These are phyloP conservation scores for Boletus insuetus DNA, from an alignment of 768 basidiomycete species.

Conservation along the genomic window DNA sequence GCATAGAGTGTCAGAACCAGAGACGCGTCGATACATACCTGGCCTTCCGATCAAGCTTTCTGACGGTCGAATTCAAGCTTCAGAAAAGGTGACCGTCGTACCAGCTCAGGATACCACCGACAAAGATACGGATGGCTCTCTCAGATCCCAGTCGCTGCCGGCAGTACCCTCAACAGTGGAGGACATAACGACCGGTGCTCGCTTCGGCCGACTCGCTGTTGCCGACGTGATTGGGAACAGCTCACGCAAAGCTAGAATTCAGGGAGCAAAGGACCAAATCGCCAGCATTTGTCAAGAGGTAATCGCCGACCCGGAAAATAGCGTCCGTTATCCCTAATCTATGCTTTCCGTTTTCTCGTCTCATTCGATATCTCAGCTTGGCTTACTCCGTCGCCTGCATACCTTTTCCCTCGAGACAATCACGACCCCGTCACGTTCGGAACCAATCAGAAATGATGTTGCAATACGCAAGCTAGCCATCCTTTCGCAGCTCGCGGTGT, in stretches of 20 bases:
- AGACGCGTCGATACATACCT: slow-evolving; percentile 50
- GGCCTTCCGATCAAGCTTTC: slow-evolving; percentile 85
- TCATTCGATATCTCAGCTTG: slow-evolving; percentile 53
- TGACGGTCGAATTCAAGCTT: slow-evolving; percentile 71
- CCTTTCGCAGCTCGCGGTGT: slow-evolving; percentile 88
- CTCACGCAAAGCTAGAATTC: slow-evolving; percentile 64
- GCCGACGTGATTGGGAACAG: slow-evolving; percentile 64
- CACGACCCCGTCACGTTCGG: slow-evolving; percentile 61
- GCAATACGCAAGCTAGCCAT: slow-evolving; percentile 86
- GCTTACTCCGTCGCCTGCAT: slow-evolving; percentile 83
- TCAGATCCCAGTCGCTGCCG: slow-evolving; percentile 30
- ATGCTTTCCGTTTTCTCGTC: slow-evolving; percentile 3
- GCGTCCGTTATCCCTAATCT: slow-evolving; percentile 50
- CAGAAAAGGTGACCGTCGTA: slow-evolving; percentile 34
- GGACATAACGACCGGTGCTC: slow-evolving; percentile 78
- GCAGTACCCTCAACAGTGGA: slow-evolving; percentile 42
- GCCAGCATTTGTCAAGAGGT: slow-evolving; percentile 93
- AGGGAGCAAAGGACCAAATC: slow-evolving; percentile 89
- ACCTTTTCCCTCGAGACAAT: slow-evolving; percentile 84
- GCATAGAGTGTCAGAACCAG: slow-evolving; percentile 42
- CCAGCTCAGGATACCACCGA: slow-evolving; percentile 22
- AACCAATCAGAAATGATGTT: slow-evolving; percentile 73
- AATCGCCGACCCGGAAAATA: slow-evolving; percentile 91
- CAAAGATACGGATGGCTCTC: slow-evolving; percentile 36
- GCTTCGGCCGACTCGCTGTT: slow-evolving; percentile 84